Evolutionary conservation across 73 alveolate species (phyloP).

Genomic region (Blepharisma japonicum): DNA sequence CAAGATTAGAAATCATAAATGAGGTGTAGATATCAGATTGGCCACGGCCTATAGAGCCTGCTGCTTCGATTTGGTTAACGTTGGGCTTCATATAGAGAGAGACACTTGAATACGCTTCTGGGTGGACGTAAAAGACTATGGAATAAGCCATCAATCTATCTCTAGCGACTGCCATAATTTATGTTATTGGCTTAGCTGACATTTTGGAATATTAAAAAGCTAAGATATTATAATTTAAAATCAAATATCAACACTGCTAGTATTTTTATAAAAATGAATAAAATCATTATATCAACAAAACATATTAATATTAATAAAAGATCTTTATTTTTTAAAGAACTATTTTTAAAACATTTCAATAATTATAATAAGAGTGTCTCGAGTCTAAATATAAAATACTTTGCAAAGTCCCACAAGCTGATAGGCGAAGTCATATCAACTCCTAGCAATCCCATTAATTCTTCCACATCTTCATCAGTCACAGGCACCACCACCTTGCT

Average conservation of each 20-base stretch:
- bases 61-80: background rate
- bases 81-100: background rate
- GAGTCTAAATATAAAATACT: background rate
- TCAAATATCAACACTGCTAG: no score
- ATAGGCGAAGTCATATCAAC: background rate
- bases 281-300: no score
- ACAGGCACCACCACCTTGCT: background rate
- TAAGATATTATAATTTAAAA: no score
- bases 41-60: background rate
- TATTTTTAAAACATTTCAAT: no score
- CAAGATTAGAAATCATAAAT: slow-evolving; percentile 13
- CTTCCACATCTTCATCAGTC: slow-evolving; percentile 18
- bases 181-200: no score
- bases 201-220: no score
- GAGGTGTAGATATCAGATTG: slow-evolving; percentile 9
- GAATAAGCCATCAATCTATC: slow-evolving; percentile 18
- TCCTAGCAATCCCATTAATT: background rate
- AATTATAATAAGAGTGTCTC: background rate
- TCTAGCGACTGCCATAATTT: background rate
- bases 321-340: no score
- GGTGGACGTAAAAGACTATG: slow-evolving; percentile 19
- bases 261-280: no score
- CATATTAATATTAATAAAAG: no score
- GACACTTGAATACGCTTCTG: slow-evolving; percentile 8
- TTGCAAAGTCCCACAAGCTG: background rate